Conservation (phyloP, 441 rosid genomes). For the Iberis amara region DNA sequence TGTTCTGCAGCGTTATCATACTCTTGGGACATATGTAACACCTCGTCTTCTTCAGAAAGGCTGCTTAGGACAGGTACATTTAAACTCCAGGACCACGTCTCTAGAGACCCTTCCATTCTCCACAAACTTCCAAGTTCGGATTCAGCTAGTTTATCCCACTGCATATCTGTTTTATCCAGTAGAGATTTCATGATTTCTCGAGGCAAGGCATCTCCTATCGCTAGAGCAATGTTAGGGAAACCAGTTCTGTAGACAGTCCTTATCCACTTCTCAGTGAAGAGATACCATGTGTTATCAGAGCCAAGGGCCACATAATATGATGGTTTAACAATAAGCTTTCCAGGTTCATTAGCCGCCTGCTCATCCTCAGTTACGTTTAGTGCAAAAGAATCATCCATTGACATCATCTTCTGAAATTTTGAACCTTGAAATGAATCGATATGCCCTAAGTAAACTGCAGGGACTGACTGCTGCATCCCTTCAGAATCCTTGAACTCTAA, state of each 20-base stretch:
- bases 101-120: conserved; percentile 81
- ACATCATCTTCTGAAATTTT: conserved; percentile 43
- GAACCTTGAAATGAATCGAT: conserved; percentile 49
- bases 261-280: conserved; percentile 84
- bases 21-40: conserved; percentile 48
- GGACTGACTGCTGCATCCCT: conserved; percentile 60
- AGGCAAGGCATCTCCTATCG: conserved; percentile 70
- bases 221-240: conserved; percentile 67
- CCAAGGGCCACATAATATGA: conserved; percentile 79
- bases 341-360: conserved; percentile 26
- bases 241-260: conserved; percentile 67
- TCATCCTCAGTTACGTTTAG: conserved; percentile 30
- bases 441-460: conserved; percentile 74
- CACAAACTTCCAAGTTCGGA: conserved; percentile 76
- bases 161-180: conserved; percentile 56
- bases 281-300: conserved; percentile 91
- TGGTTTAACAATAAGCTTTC: conserved; percentile 41
- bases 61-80: conserved; percentile 87
- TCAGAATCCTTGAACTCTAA: conserved; percentile 78
- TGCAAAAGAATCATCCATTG: conserved; percentile 38
- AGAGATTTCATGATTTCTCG: conserved; percentile 59
- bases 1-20: conserved; percentile 51
- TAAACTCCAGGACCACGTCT: conserved; percentile 96
- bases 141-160: conserved; percentile 71
- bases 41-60: conserved; percentile 65